Conservation (phyloP, 2,329 filamentous ascomycete genomes). For the Colletotrichum aenigma region DNA sequence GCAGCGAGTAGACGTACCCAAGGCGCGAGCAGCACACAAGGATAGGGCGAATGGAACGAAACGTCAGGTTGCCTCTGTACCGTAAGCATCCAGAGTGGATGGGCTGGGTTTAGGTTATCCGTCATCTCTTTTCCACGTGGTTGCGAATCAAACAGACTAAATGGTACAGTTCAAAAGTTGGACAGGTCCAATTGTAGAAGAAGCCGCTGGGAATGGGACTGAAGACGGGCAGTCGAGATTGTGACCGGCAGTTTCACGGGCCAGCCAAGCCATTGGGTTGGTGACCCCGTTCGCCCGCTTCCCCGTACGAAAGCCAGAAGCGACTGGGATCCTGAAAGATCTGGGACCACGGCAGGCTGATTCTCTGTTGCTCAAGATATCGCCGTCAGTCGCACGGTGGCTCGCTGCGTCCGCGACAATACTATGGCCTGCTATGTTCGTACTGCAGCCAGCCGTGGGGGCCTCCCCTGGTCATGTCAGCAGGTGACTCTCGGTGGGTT, state of each 20-base stretch:
- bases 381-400: slow-evolving; percentile 12
- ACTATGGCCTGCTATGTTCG: background rate
- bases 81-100: background rate
- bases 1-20: background rate
- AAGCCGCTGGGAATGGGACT: background rate
- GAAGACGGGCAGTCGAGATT: background rate
- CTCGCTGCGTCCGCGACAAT: background rate
- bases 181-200: background rate
- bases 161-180: background rate
- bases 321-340: slow-evolving; percentile 16
- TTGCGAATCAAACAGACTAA: background rate
- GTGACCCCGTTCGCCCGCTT: background rate
- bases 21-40: background rate
- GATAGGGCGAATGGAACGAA: background rate
- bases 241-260: background rate
- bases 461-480: background rate
- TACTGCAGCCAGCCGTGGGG: background rate
- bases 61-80: background rate
- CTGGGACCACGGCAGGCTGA: slow-evolving; percentile 8
- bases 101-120: background rate
- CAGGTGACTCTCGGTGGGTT: background rate
- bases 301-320: background rate
- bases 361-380: slow-evolving; percentile 20
- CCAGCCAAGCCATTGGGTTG: slow-evolving; percentile 2
- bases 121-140: slow-evolving; percentile 1